These are phyloP conservation scores for Lasiodiplodia citricola DNA, from an alignment of 2,329 filamentous ascomycete species.

Conservation along the genomic window DNA sequence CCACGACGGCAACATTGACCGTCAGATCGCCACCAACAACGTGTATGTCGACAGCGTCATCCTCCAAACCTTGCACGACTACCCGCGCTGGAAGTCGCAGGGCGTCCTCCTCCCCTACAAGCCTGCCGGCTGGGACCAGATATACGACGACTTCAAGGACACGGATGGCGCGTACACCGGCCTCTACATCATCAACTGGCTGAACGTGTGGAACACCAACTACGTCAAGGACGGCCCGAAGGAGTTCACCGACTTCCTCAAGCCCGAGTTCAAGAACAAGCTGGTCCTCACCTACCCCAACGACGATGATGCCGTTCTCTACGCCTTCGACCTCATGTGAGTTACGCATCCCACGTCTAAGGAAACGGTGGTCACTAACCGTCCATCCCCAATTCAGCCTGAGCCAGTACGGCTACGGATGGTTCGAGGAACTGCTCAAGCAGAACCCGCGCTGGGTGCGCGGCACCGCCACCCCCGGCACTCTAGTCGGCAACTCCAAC, in stretches of 20 bases:
- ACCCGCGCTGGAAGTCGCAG: constrained; percentile 56
- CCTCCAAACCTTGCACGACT: constrained; percentile 60
- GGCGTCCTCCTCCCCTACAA: constrained; percentile 57
- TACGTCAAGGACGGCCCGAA: constrained; percentile 41
- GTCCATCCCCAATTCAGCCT: constrained; percentile 14
- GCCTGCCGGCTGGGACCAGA: constrained; percentile 52
- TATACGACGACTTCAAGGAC: constrained; percentile 52
- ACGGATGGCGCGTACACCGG: constrained; percentile 51
- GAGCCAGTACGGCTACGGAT: constrained; percentile 50
- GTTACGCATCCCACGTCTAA: neutral
- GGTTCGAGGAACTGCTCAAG: constrained; percentile 54
- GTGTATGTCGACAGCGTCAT: constrained; percentile 52
- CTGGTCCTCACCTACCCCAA: constrained; percentile 63
- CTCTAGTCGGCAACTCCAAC: constrained; percentile 40
- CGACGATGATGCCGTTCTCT: constrained; percentile 63
- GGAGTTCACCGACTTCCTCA: constrained; percentile 52
- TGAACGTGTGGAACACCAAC: constrained; percentile 47
- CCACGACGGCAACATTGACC: constrained; percentile 55
- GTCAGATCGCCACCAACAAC: constrained; percentile 46
- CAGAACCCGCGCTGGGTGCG: constrained; percentile 63
- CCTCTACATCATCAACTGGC: constrained; percentile 43
- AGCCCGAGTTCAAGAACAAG: constrained; percentile 60
- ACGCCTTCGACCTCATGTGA: constrained; percentile 45
- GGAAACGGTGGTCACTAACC: neutral
- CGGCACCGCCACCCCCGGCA: constrained; percentile 52